Evolutionary conservation across 192 early-diverging fungal genomes (phyloP).

Genomic region (Allomyces arbusculus): DNA sequence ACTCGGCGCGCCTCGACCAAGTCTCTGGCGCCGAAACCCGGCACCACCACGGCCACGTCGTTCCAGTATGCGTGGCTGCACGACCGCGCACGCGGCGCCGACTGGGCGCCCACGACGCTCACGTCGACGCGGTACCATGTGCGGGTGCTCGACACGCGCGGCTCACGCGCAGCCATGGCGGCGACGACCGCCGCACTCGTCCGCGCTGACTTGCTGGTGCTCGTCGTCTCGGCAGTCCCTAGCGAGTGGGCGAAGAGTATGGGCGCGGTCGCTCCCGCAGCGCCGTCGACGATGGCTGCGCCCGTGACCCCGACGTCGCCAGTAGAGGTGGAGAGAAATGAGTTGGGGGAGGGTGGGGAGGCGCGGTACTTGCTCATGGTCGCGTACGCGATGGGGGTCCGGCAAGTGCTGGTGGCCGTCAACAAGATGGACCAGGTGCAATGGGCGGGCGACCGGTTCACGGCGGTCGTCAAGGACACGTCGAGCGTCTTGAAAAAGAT

Average conservation of each 20-base stretch:
- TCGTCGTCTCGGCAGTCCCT: slow-evolving; percentile 58
- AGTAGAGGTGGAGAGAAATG: too few relatives aligned
- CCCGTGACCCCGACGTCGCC: background rate
- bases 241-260: slow-evolving; percentile 63
- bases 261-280: background rate
- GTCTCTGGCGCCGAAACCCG: too few relatives aligned
- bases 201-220: slow-evolving; percentile 91
- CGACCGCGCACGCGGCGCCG: background rate
- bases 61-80: background rate
- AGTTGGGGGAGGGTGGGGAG: slow-evolving; percentile 36
- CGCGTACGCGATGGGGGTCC: slow-evolving; percentile 93
- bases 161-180: slow-evolving; percentile 99
- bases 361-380: slow-evolving; percentile 98
- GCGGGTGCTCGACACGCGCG: slow-evolving; percentile 97
- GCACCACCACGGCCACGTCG: background rate
- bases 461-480: slow-evolving; percentile 90
- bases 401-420: slow-evolving; percentile 93
- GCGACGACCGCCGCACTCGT: slow-evolving; percentile 99
- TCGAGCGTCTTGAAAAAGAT: slow-evolving; percentile 92
- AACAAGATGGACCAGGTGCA: slow-evolving; percentile 99
- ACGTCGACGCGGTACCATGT: slow-evolving; percentile 92
- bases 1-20: too few relatives aligned
- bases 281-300: background rate
- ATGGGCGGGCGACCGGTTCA: slow-evolving; percentile 85
- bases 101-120: slow-evolving; percentile 19